phyloP scores from a whole-genome alignment of 208 protist species.

The Phytomonas sp. region DNA sequence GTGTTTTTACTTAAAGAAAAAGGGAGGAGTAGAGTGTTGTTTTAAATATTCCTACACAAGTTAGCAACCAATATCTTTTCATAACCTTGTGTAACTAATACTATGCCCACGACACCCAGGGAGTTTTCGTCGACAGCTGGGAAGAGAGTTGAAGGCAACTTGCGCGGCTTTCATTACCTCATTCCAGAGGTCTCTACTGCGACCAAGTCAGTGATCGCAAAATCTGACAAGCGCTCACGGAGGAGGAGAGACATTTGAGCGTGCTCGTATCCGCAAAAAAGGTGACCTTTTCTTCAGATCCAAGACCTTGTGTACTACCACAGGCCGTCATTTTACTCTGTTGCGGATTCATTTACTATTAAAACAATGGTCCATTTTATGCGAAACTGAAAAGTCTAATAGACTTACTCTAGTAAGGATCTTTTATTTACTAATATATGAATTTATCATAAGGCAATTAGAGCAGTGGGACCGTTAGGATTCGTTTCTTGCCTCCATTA shows the following conservation, averaged over 20 bases:
- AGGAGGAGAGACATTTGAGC: background rate
- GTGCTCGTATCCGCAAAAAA: background rate
- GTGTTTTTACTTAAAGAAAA: background rate
- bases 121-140: constrained; percentile 47
- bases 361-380: background rate
- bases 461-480: too few relatives aligned
- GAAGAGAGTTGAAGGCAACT: constrained; percentile 58
- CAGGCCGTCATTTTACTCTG: background rate
- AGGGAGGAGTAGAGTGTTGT: background rate
- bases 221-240: background rate
- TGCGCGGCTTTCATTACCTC: constrained; percentile 57
- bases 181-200: background rate
- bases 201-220: background rate
- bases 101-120: constrained; percentile 11
- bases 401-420: background rate
- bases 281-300: background rate
- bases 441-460: too few relatives aligned
- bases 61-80: background rate
- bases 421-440: too few relatives aligned
- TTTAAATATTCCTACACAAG: background rate
- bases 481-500: too few relatives aligned
- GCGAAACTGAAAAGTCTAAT: background rate
- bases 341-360: background rate
- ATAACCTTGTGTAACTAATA: background rate
- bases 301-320: background rate